These are phyloP conservation scores for Kodamaea hsintzibuensis DNA, from an alignment of 805 yeast species.

Conservation along the genomic window DNA sequence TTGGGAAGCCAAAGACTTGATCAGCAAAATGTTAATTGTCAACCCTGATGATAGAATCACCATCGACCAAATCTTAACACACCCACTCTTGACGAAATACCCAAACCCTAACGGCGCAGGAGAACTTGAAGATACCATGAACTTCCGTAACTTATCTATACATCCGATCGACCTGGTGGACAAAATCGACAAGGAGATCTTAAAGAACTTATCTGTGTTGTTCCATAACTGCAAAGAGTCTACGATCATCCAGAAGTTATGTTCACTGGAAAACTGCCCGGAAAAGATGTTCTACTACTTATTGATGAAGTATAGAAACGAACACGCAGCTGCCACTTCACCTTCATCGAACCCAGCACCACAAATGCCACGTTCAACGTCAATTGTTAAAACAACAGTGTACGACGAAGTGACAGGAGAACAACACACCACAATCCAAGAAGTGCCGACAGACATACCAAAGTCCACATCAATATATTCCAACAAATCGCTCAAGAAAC, in stretches of 20 bases:
- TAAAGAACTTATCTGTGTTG: constrained; percentile 72
- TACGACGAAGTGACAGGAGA: constrained; percentile 23
- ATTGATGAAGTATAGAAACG: constrained; percentile 70
- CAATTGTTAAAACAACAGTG: constrained; percentile 43
- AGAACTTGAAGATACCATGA: constrained; percentile 1
- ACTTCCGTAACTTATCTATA: constrained; percentile 15
- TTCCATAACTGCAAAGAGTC: constrained; percentile 75
- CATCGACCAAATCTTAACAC: constrained; percentile 72
- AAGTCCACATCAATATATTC: constrained; percentile 24
- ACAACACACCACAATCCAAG: constrained; percentile 20
- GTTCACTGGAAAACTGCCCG: constrained; percentile 58
- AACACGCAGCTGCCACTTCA: constrained; percentile 45
- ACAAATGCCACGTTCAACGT: constrained; percentile 38
- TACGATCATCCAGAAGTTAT: constrained; percentile 52
- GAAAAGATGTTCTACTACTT: constrained; percentile 83
- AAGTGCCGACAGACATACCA: constrained; percentile 14
- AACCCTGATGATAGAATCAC: constrained; percentile 80
- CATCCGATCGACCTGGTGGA: constrained; percentile 37
- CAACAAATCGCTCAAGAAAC: constrained; percentile 20
- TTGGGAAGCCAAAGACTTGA: constrained; percentile 82
- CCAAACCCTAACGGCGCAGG: constrained; percentile 36
- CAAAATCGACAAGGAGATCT: constrained; percentile 72
- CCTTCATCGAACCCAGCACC: constrained; percentile 21
- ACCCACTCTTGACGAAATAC: constrained; percentile 81
- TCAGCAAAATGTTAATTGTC: constrained; percentile 76